Evolutionary conservation across 2,329 filamentous ascomycete species (phyloP).

Genomic region (Hymenoscyphus linearis): DNA sequence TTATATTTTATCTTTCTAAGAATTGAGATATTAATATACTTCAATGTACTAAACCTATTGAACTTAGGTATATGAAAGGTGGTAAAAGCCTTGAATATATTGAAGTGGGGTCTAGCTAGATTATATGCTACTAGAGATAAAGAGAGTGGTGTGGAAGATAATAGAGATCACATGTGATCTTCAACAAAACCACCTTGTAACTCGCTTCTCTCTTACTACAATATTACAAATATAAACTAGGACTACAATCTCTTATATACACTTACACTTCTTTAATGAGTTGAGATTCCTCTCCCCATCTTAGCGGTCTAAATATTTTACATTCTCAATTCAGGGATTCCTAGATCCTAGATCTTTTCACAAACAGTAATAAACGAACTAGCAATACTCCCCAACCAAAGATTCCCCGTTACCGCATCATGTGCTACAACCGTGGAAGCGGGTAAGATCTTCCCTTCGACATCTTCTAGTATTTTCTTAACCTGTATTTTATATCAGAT

Average conservation of each 20-base stretch:
- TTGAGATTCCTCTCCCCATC: neutral
- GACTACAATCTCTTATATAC: neutral
- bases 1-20: too few species aligned
- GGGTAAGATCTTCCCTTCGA: slow-evolving; percentile 21
- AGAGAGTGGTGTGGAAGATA: too few species aligned
- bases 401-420: slow-evolving; percentile 25
- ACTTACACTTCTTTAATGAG: neutral
- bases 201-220: too few species aligned
- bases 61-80: too few species aligned
- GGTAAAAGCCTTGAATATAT: too few species aligned
- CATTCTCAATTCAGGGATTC: too few species aligned
- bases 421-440: slow-evolving; percentile 23
- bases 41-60: too few species aligned
- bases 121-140: too few species aligned
- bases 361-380: slow-evolving; percentile 19
- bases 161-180: too few species aligned
- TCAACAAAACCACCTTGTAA: too few species aligned
- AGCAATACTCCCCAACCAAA: slow-evolving; percentile 25
- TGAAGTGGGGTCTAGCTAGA: too few species aligned
- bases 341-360: neutral
- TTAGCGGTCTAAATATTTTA: neutral
- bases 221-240: neutral
- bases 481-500: slow-evolving; percentile 13
- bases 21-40: too few species aligned
- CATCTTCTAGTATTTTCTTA: slow-evolving; percentile 31